Evolutionary conservation across 2,329 filamentous ascomycete genomes (phyloP).

Genomic region (Fusarium cyanostomum): DNA sequence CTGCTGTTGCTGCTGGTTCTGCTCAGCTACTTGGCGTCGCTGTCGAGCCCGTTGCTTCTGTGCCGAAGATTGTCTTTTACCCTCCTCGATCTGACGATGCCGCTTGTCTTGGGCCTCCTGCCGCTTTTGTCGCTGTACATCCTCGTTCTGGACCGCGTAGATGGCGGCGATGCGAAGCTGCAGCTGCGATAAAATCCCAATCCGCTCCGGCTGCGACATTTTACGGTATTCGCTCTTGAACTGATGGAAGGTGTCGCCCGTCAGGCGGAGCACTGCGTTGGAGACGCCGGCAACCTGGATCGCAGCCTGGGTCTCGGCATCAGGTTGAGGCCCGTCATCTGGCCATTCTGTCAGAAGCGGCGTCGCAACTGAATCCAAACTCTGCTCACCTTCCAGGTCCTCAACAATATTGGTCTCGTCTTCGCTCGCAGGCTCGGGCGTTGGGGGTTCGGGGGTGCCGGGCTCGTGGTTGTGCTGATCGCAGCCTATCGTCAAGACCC

Average conservation of each 20-base stretch:
- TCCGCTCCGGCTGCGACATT: conserved; percentile 52
- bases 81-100: conserved; percentile 51
- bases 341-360: conserved; percentile 25
- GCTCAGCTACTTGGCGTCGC: conserved; percentile 39
- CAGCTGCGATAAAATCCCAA: conserved; percentile 52
- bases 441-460: conserved; percentile 55
- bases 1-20: conserved; percentile 41
- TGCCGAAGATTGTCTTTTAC: conserved; percentile 38
- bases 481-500: conserved; percentile 56
- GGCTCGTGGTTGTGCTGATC: conserved; percentile 57
- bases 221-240: conserved; percentile 57
- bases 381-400: conserved; percentile 36
- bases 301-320: conserved; percentile 50
- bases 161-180: conserved; percentile 56
- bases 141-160: conserved; percentile 57
- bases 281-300: conserved; percentile 54
- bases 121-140: conserved; percentile 52
- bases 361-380: conserved; percentile 13
- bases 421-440: conserved; percentile 47
- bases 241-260: conserved; percentile 56
- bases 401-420: conserved; percentile 47
- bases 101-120: conserved; percentile 52
- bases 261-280: conserved; percentile 50
- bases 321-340: conserved; percentile 46
- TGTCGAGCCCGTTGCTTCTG: conserved; percentile 41